Evolutionary conservation across 2,329 filamentous ascomycete species (phyloP).

Genomic region (Cryphonectria carpinicola): DNA sequence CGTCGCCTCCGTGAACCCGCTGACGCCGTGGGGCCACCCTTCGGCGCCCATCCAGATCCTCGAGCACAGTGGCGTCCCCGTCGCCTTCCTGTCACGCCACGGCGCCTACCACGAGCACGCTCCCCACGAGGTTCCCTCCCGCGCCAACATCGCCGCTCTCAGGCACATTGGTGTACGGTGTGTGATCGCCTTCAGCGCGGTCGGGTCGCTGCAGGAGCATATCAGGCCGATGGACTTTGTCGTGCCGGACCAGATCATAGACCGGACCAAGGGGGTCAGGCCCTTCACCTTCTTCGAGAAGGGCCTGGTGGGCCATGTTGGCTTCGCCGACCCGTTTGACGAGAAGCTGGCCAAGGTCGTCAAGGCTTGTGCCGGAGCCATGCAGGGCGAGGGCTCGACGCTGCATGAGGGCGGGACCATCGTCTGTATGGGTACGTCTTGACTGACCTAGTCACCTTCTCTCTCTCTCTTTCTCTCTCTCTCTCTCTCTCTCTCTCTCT

Average conservation of each 20-base stretch:
- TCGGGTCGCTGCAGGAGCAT: slow-evolving; percentile 88
- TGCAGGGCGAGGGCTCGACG: slow-evolving; percentile 82
- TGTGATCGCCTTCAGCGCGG: slow-evolving; percentile 93
- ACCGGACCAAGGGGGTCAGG: slow-evolving; percentile 92
- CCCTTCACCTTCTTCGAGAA: slow-evolving; percentile 96
- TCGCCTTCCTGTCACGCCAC: slow-evolving; percentile 95
- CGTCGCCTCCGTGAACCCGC: slow-evolving; percentile 74
- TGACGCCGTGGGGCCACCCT: slow-evolving; percentile 88
- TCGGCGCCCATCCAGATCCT: slow-evolving; percentile 81
- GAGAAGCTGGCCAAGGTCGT: slow-evolving; percentile 75
- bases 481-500: too few relatives aligned
- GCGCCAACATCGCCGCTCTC: slow-evolving; percentile 98
- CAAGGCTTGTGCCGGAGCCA: slow-evolving; percentile 70
- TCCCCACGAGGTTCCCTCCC: slow-evolving; percentile 91
- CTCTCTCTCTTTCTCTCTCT: too few relatives aligned
- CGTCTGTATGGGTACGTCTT: slow-evolving; percentile 83
- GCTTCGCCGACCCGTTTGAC: slow-evolving; percentile 96
- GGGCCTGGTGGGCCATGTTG: slow-evolving; percentile 90
- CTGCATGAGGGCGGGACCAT: slow-evolving; percentile 84
- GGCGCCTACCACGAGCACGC: slow-evolving; percentile 86
- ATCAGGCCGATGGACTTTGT: slow-evolving; percentile 97
- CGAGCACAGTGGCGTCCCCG: slow-evolving; percentile 77
- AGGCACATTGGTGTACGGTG: slow-evolving; percentile 86
- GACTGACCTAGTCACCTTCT: neutral
- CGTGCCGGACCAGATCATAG: slow-evolving; percentile 93